These are phyloP conservation scores for Triangularia verruculosa DNA, from an alignment of 2,329 filamentous ascomycete species.

Conservation along the genomic window DNA sequence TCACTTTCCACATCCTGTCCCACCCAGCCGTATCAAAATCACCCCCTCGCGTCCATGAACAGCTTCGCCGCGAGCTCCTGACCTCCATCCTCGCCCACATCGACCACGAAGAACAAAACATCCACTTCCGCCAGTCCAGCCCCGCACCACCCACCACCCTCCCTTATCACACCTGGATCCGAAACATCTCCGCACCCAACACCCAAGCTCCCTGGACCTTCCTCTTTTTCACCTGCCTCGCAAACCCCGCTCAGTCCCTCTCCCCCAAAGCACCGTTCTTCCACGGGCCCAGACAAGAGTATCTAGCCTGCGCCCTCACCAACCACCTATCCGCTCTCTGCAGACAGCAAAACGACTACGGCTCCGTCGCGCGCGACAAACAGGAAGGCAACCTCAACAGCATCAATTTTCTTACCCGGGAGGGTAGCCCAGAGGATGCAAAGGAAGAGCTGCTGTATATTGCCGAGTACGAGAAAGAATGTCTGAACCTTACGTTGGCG, in stretches of 20 bases:
- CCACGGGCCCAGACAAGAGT: too few species aligned
- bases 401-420: not conserved
- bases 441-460: not conserved
- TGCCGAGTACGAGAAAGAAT: not conserved
- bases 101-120: not conserved
- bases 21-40: not conserved
- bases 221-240: not conserved
- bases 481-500: not conserved
- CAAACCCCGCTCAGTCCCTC: too few species aligned
- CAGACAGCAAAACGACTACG: not conserved
- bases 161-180: not conserved
- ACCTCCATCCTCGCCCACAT: not conserved
- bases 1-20: not conserved
- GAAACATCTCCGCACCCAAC: not conserved
- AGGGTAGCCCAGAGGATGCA: not conserved
- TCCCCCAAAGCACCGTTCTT: not conserved
- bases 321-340: not conserved
- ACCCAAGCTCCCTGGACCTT: not conserved
- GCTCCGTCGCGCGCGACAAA: not conserved
- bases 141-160: not conserved
- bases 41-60: not conserved
- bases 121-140: not conserved
- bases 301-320: not conserved
- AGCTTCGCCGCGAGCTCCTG: not conserved
- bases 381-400: not conserved